Evolutionary conservation across 176 grass and related monocot genomes (phyloP), one percentile per base, ranked within the genome.

Genomic region (Metroxylon sagu): DNA sequence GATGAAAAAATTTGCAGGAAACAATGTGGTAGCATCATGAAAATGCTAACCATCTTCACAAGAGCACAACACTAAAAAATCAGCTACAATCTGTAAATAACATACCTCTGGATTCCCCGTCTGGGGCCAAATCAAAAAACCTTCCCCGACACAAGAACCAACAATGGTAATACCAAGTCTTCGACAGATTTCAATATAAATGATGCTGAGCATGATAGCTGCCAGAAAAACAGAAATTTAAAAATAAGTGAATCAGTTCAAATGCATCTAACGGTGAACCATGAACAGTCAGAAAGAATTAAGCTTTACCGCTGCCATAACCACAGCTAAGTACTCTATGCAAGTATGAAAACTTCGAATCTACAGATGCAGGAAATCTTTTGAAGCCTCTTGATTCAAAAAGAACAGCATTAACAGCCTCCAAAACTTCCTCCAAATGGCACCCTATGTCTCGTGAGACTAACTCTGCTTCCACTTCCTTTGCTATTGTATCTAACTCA

Each of bases 141-240:
- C 64, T 54, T 80, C 77, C n/a, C 77, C 77, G 18, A 80, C 59
- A 17, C 61, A 71, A 57, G 77, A 74, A 25, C 77, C 77, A 62
- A 80, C 64, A 54, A 80, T 63, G 16, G 56, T 74, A 56, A 80
- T 50, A 61, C 77, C 77, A 19, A 80, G 77, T 27, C 71, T 80
- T 63, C 48, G 62, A 48, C 69, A 80, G 54, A 80, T 68, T 66
- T 80, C 77, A 65, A 80, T 73, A 66, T 80, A 80, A 53, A 80
- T 61, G 31, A 80, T 29, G 18, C 77, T 80, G 50, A 80, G 58
- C 71, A 80, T 63, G 54, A 80, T 80, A 59, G 63, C 77, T 80
- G 77, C 62, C 8, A 43, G 4, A 26, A 68, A 68, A 60, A 74
- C 0, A 43, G 29, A 48, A 61, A 21, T 51, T 50, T 23, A 31